Conservation (phyloP, 345 rosid species). For the Euphorbia tirucalli region DNA sequence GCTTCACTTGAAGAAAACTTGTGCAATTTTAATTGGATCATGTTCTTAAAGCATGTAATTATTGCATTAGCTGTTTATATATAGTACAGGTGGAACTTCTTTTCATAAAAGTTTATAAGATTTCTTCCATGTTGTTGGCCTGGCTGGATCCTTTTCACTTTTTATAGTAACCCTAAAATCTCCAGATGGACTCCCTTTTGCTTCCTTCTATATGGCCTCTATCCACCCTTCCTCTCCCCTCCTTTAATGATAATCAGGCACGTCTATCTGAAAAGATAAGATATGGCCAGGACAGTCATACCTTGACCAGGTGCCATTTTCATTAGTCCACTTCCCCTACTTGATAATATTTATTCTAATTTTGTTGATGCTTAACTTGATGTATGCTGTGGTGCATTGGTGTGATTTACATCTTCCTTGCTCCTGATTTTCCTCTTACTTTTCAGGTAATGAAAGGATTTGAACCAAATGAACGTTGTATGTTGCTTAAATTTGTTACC, state of each 20-base stretch:
- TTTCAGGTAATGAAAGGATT: constrained; percentile 78
- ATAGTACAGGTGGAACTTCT: background rate
- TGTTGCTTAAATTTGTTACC: constrained; percentile 95
- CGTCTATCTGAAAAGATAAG: background rate
- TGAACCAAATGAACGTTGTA: constrained; percentile 79
- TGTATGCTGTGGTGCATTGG: background rate
- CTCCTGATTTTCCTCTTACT: background rate
- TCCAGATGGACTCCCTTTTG: background rate
- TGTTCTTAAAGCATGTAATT: background rate
- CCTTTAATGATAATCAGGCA: background rate
- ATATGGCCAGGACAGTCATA: background rate
- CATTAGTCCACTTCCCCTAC: background rate
- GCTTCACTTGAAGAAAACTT: background rate
- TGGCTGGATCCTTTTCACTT: background rate
- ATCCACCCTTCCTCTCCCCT: background rate
- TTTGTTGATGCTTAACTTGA: background rate
- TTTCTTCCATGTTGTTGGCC: background rate
- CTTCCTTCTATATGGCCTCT: background rate
- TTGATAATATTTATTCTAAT: background rate
- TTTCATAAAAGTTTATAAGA: background rate
- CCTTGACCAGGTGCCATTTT: background rate
- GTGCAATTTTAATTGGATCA: background rate
- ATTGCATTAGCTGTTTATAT: background rate
- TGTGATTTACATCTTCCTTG: background rate
- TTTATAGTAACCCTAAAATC: background rate